phyloP scores from a whole-genome alignment of 2,329 filamentous ascomycete species.

The Metarhizium guizhouense region DNA sequence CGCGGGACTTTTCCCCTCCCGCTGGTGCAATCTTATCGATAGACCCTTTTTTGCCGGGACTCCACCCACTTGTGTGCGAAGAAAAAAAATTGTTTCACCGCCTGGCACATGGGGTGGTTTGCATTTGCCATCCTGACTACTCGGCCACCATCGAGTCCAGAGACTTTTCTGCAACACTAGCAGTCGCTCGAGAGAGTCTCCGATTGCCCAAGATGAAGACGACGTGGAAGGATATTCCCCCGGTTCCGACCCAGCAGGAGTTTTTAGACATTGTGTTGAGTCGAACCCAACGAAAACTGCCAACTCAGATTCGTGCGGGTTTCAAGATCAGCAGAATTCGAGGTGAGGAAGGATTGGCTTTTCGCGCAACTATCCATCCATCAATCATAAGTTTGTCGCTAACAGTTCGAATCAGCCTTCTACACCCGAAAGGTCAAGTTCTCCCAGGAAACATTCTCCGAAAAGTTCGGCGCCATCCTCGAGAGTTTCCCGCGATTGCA shows the following conservation, averaged over 20 bases:
- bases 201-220: conserved; percentile 44
- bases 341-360: conserved; percentile 25
- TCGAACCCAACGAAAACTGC: conserved; percentile 83
- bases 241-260: conserved; percentile 86
- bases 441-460: conserved; percentile 91
- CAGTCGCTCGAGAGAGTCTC: not conserved
- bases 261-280: conserved; percentile 97
- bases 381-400: not conserved
- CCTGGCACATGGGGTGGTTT: conserved; percentile 11
- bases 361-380: not conserved
- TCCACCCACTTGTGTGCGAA: conserved; percentile 14
- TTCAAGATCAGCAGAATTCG: conserved; percentile 93
- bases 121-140: conserved; percentile 14
- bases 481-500: conserved; percentile 87
- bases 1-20: not conserved
- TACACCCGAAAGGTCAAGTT: conserved; percentile 98
- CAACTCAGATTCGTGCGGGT: conserved; percentile 89
- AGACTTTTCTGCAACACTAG: conserved; percentile 3
- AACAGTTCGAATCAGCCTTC: conserved; percentile 50
- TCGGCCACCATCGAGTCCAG: not conserved
- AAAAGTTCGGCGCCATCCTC: conserved; percentile 85
- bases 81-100: conserved; percentile 24
- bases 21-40: conserved; percentile 15
- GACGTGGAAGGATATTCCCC: conserved; percentile 70
- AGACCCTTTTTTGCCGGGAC: conserved; percentile 9